A percentile compares a stretch with the other conserved stretches of the same genome.
Conservation (phyloP, 2,329 filamentous ascomycete genomes). For the Fusarium solani-melongenae region DNA sequence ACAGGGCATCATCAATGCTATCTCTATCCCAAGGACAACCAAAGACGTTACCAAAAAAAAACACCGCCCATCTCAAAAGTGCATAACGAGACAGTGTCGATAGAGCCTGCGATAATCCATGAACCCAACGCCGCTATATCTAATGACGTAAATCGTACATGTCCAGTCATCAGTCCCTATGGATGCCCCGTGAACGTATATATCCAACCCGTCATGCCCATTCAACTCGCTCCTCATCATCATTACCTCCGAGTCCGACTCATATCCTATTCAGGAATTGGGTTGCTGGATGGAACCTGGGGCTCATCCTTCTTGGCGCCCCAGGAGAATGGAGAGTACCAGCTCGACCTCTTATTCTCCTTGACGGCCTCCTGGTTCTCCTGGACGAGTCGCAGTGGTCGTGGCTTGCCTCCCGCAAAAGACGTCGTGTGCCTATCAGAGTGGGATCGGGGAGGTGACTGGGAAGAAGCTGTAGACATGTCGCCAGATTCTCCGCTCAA, state of each 20-base stretch:
- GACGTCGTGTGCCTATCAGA: constrained; percentile 66
- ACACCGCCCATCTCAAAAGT: constrained; percentile 28
- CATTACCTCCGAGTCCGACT: constrained; percentile 6
- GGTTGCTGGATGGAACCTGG: constrained; percentile 40
- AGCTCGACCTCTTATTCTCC: constrained; percentile 70
- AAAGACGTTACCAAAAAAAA: constrained; percentile 24
- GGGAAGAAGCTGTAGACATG: constrained; percentile 56
- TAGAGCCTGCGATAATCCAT: constrained; percentile 44
- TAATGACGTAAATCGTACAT: constrained; percentile 47
- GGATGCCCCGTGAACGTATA: constrained; percentile 37
- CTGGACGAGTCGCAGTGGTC: constrained; percentile 87
- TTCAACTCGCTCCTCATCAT: constrained; percentile 17
- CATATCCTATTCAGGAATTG: constrained; percentile 50
- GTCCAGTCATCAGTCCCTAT: constrained; percentile 41
- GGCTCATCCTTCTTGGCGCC: constrained; percentile 61
- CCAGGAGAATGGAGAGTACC: constrained; percentile 70
- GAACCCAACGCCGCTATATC: constrained; percentile 47
- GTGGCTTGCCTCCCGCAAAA: constrained; percentile 76
- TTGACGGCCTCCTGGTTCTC: constrained; percentile 70
- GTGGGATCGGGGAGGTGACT: constrained; percentile 65
- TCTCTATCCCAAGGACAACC: constrained; percentile 32
- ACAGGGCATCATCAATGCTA: constrained; percentile 20
- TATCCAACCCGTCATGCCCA: constrained; percentile 41
- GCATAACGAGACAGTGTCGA: constrained; percentile 39
- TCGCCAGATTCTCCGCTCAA: constrained; percentile 75